A percentile compares a stretch with the other conserved stretches of the same genome.
Evolutionary conservation across 495 filamentous ascomycete species (phyloP).

Genomic region (Physcia stellaris): DNA sequence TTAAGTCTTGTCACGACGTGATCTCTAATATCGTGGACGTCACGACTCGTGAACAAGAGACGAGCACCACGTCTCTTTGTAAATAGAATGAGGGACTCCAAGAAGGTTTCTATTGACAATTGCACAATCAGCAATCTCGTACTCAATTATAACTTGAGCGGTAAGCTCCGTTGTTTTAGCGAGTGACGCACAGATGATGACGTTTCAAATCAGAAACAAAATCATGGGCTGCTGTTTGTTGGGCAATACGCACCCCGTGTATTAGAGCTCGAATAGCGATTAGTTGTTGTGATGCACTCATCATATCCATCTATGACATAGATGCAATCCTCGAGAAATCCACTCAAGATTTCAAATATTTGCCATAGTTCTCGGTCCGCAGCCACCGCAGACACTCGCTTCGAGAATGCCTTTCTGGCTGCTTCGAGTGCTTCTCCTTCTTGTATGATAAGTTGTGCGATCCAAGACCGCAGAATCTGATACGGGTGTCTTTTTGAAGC

Average conservation of each 20-base stretch:
- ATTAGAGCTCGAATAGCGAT: constrained; percentile 8
- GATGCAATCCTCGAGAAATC: constrained; percentile 9
- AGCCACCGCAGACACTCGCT: constrained; percentile 3
- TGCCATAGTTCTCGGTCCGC: constrained; percentile 12
- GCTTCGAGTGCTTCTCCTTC: constrained; percentile 10
- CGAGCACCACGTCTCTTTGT: too few relatives aligned
- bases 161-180: constrained; percentile 8
- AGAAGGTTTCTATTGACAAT: too few relatives aligned
- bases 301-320: constrained; percentile 21
- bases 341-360: constrained; percentile 10
- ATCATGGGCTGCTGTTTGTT: too few relatives aligned
- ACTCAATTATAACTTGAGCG: constrained; percentile 6
- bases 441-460: constrained; percentile 13
- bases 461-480: constrained; percentile 17
- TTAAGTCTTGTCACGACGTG: constrained; percentile 7
- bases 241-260: too few relatives aligned
- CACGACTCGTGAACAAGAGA: constrained; percentile 16
- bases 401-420: constrained; percentile 5
- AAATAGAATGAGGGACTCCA: too few relatives aligned
- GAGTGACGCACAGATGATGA: too few relatives aligned
- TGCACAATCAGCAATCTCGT: too few relatives aligned
- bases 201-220: too few relatives aligned
- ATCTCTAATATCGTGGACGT: constrained; percentile 15
- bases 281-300: constrained; percentile 13
- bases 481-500: constrained; percentile 12